Percentiles rank a stretch among this genome's conserved stretches.
phyloP scores from a whole-genome alignment of 306 rosid genomes.

The Astragalus membranaceus region DNA sequence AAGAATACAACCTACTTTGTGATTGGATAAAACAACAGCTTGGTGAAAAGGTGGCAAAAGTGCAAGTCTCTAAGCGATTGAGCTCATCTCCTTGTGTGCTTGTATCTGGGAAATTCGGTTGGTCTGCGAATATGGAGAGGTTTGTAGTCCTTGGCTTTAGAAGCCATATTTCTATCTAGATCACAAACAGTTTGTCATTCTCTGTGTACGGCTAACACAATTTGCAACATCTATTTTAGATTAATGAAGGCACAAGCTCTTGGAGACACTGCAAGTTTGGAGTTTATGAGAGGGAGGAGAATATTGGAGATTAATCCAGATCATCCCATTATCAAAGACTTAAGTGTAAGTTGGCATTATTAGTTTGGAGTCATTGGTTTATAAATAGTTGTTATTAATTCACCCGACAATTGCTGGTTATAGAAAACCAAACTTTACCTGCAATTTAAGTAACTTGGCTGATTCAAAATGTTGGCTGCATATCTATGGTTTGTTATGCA shows the following conservation, averaged over 20 bases:
- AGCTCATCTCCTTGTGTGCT: conserved; percentile 99
- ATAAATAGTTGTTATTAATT: background rate
- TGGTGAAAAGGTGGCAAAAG: conserved; percentile 92
- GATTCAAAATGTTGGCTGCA: no score
- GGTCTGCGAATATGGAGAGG: conserved; percentile 99
- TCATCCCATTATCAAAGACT: conserved; percentile 84
- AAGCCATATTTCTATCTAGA: background rate
- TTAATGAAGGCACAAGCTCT: conserved; percentile 99
- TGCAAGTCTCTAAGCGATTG: conserved; percentile 89
- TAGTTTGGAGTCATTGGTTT: background rate
- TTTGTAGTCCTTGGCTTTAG: conserved; percentile 22
- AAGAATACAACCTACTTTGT: conserved; percentile 79
- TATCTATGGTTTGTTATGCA: no score
- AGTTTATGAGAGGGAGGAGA: conserved; percentile 98
- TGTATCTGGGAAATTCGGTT: conserved; percentile 98
- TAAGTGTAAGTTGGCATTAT: conserved; percentile 49
- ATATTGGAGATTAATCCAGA: conserved; percentile 94
- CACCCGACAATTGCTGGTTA: background rate
- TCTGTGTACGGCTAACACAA: background rate
- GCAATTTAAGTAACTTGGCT: background rate
- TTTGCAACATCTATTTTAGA: conserved; percentile 30
- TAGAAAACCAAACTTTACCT: background rate
- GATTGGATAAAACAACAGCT: conserved; percentile 99
- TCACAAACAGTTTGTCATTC: background rate
- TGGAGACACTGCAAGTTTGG: conserved; percentile 88